Evolutionary conservation across 129 eudicot genomes (phyloP).

Genomic region (Helichrysum umbraculigerum): DNA sequence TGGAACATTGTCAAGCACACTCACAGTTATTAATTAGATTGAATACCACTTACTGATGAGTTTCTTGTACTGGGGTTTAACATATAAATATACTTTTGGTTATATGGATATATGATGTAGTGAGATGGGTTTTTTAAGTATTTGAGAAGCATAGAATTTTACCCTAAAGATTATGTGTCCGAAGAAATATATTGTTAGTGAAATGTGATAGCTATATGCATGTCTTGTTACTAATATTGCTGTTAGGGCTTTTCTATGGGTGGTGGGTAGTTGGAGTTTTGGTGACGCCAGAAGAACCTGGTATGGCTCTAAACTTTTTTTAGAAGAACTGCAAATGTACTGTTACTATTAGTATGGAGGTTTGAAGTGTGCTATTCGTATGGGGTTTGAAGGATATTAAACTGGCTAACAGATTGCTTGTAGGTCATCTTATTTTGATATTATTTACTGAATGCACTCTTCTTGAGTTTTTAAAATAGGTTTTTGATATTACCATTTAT

Average conservation of each 20-base stretch:
- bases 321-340: slow-evolving; percentile 16
- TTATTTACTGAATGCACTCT: background rate
- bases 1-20: slow-evolving; percentile 13
- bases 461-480: background rate
- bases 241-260: slow-evolving; percentile 44
- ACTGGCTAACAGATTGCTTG: slow-evolving; percentile 11
- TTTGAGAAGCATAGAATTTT: slow-evolving; percentile 19
- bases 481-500: background rate
- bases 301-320: slow-evolving; percentile 39
- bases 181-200: slow-evolving; percentile 15
- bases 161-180: slow-evolving; percentile 20
- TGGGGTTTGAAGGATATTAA: slow-evolving; percentile 18
- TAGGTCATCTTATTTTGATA: slow-evolving; percentile 1
- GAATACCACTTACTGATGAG: slow-evolving; percentile 17
- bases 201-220: slow-evolving; percentile 25
- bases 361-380: slow-evolving; percentile 6
- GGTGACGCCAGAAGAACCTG: slow-evolving; percentile 48
- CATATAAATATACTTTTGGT: background rate
- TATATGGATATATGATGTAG: slow-evolving; percentile 36
- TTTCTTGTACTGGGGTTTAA: slow-evolving; percentile 10
- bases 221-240: slow-evolving; percentile 36
- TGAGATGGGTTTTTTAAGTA: slow-evolving; percentile 40
- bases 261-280: slow-evolving; percentile 48
- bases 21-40: slow-evolving; percentile 12
- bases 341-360: slow-evolving; percentile 14